Evolutionary conservation across 2,329 filamentous ascomycete genomes (phyloP).

Genomic region (Apiospora saccharicola): DNA sequence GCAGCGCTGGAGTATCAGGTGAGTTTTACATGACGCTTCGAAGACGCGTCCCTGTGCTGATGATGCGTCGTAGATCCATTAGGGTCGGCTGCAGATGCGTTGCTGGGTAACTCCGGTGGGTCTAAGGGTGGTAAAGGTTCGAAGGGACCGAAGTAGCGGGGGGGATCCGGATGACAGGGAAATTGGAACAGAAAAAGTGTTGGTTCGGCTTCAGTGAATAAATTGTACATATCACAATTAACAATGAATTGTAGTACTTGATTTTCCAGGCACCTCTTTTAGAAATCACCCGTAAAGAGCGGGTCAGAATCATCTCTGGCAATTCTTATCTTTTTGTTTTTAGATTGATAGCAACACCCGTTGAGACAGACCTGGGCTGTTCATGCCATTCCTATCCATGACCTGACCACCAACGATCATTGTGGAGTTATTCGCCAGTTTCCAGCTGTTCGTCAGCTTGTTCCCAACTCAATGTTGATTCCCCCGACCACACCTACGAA

Average conservation of each 20-base stretch:
- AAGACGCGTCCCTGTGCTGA: background rate
- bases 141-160: background rate
- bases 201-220: too few relatives aligned
- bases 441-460: slow-evolving; percentile 25
- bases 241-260: background rate
- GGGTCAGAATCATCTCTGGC: background rate
- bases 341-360: background rate
- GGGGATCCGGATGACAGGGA: too few relatives aligned
- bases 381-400: background rate
- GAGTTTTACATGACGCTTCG: background rate
- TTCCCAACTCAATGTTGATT: background rate
- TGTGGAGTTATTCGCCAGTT: slow-evolving; percentile 29
- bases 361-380: background rate
- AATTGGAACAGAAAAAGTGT: background rate
- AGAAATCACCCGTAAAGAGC: background rate
- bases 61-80: background rate
- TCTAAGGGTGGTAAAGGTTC: background rate
- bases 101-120: background rate
- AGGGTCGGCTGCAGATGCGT: background rate
- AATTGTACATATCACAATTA: background rate
- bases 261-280: too few relatives aligned
- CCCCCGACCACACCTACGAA: slow-evolving; percentile 35
- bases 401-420: background rate
- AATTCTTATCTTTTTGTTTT: background rate
- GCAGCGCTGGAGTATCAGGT: background rate